phyloP scores from a whole-genome alignment of 352 stramenopile genomes.

The Aphanomyces euteiches region DNA sequence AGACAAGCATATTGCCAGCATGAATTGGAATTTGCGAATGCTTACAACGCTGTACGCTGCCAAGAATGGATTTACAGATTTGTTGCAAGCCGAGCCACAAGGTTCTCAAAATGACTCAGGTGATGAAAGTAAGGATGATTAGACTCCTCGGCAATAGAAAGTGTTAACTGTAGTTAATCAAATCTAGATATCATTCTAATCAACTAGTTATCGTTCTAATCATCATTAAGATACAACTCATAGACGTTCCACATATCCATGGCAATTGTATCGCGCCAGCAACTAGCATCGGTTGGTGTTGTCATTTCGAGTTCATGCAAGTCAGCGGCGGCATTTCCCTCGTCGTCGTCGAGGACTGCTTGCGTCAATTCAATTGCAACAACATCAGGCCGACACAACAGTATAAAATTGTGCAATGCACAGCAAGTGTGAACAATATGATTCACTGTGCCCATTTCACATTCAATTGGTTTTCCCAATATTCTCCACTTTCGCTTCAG shows the following conservation, averaged over 20 bases:
- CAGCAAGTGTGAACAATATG: constrained; percentile 2
- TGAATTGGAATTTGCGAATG: too few species aligned
- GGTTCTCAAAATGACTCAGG: not conserved
- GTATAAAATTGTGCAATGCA: not conserved
- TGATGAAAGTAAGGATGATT: not conserved
- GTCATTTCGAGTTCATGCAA: not conserved
- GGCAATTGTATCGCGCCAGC: not conserved
- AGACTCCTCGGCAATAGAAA: not conserved
- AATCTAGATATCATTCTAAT: not conserved
- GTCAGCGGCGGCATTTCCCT: not conserved
- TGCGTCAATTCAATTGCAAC: not conserved
- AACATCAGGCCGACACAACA: not conserved
- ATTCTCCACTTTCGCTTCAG: not conserved
- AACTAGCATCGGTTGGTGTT: not conserved
- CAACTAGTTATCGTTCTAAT: not conserved
- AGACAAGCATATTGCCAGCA: too few species aligned
- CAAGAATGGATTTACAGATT: too few species aligned
- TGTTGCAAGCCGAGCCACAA: too few species aligned
- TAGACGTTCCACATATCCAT: not conserved
- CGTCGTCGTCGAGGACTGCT: not conserved
- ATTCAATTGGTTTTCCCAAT: not conserved
- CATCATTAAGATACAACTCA: not conserved
- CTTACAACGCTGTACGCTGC: too few species aligned
- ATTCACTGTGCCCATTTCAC: not conserved
- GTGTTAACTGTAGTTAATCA: not conserved